Base-by-base conservation (phyloP, 73 alveolate species). In the Paramecium sexaurelia region DNA sequence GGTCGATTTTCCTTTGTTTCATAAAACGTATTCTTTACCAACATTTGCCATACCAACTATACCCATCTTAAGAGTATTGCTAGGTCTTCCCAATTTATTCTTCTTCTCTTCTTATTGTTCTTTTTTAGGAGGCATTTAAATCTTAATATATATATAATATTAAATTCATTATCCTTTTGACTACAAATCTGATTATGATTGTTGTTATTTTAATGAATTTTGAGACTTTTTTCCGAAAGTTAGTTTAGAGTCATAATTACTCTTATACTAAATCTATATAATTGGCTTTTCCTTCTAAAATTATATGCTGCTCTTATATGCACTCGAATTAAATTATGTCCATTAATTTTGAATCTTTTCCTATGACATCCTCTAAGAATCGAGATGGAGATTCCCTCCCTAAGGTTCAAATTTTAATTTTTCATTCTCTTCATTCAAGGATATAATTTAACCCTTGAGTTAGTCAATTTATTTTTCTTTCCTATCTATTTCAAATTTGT, bases 1-100 rank as follows among this genome's bases (percentile, higher is more conserved):
- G 68, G 87, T 94, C 10, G 95, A 91, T 69, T 91, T 91, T 17
- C 22, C 99, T 98, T 96, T 98, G 4, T 61, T 61, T 32, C 8
- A 22, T 33, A 17, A 71, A 17, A n/a, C 15, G 37, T 17, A 35
- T 71, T 27, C 86, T 61, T 71, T 98, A 40, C 99, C 99, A 13
- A 98, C 99, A 93, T 98, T 98, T 9, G 99, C 99, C 68, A 98
- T 95, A 45, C 99, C 99, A 35, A 98, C 99, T 17, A 98, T 94
- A 36, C 99, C 99, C 98, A 98, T 98, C 85, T 94, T 96, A 61
- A 97, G 95, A 71, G 55, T 71, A 27, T 33, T 35, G 35, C 86
- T 71, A 41, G 99, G 98, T 47, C 99, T 95, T 56, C 99, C 99
- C 32, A 97, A 93, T 29, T 97, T 87, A 55, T 93, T 96, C 92